Evolutionary conservation across 495 filamentous ascomycete genomes (phyloP).

Genomic region (Xylaria castorea): DNA sequence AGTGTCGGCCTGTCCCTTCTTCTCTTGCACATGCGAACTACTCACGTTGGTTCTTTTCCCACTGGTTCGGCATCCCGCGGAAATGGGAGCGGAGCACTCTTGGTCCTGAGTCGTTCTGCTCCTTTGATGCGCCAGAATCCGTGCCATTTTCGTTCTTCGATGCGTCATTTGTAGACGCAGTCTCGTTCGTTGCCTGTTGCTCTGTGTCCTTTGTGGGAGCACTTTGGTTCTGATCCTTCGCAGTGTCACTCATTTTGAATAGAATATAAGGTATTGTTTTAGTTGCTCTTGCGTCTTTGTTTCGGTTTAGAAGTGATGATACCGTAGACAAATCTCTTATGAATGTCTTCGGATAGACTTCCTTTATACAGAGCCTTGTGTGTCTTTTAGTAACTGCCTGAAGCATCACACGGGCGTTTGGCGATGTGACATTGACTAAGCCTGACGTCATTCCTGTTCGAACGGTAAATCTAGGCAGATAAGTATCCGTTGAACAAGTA

Average conservation of each 20-base stretch:
- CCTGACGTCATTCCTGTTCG: constrained; percentile 19
- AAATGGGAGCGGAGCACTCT: constrained; percentile 32
- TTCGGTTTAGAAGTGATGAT: background rate
- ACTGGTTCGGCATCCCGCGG: constrained; percentile 42
- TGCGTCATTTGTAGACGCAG: background rate
- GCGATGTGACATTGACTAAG: constrained; percentile 22
- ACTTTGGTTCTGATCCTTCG: constrained; percentile 19
- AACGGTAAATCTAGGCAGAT: background rate
- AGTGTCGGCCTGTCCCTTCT: background rate
- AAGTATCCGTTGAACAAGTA: background rate
- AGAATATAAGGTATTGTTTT: background rate
- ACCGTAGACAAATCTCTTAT: background rate
- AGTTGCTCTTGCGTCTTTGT: background rate
- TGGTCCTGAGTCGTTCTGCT: constrained; percentile 20
- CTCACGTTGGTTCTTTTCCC: constrained; percentile 43
- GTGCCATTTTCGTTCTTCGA: constrained; percentile 2
- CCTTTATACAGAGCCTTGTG: background rate
- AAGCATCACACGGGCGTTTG: background rate
- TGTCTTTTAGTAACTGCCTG: background rate
- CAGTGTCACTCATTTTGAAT: constrained; percentile 9
- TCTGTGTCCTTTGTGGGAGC: constrained; percentile 15
- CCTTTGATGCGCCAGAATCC: background rate
- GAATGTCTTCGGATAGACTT: background rate
- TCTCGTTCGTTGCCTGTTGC: background rate
- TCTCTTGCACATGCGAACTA: background rate